Conservation (phyloP, 305 asterid genomes). For the Solanum aculeatissimum region DNA sequence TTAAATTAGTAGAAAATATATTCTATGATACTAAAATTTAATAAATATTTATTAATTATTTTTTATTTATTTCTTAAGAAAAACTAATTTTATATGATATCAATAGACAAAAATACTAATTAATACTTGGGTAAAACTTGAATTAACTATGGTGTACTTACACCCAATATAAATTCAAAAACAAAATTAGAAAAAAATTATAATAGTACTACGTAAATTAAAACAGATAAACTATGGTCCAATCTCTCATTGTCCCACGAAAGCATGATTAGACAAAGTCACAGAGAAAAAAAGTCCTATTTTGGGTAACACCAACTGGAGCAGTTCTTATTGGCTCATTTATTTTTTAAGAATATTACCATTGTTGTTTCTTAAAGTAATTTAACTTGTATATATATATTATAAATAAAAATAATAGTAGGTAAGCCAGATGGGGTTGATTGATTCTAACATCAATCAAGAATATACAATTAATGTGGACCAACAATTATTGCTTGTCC, state of each 20-base stretch:
- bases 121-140: no score
- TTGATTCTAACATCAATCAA: not conserved
- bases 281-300: not conserved
- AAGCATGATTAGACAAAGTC: not conserved
- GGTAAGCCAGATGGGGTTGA: not conserved
- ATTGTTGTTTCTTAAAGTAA: not conserved
- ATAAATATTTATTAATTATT: no score
- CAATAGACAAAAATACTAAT: no score
- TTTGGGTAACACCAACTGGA: not conserved
- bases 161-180: no score
- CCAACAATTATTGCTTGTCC: not conserved
- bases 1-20: no score
- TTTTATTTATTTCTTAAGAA: no score
- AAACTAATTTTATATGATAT: no score
- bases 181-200: not conserved
- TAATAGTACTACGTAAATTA: not conserved
- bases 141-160: no score
- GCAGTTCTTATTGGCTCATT: not conserved
- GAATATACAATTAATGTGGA: not conserved
- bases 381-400: not conserved
- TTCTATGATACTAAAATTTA: no score
- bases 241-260: not conserved
- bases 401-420: not conserved
- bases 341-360: not conserved
- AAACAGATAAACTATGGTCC: no score